Evolutionary conservation across 805 yeast species (phyloP).

Genomic region (Maudiozyma serrabonitensis): DNA sequence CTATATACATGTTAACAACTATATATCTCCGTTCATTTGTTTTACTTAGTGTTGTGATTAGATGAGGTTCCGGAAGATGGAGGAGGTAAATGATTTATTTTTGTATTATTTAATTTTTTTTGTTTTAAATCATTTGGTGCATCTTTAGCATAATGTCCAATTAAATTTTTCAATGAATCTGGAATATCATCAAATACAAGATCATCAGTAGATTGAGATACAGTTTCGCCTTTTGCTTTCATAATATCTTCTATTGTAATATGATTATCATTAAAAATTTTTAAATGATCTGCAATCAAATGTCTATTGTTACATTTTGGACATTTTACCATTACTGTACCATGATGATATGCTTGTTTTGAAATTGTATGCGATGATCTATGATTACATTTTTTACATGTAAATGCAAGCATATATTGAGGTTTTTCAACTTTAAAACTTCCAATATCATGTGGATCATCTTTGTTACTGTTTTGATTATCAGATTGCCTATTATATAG

Average conservation of each 20-base stretch:
- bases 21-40: too few species aligned
- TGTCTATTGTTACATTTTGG: conserved; percentile 87
- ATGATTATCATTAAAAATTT: conserved; percentile 66
- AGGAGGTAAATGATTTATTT: conserved; percentile 12
- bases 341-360: conserved; percentile 80
- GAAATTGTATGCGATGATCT: conserved; percentile 86
- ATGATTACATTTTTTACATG: conserved; percentile 78
- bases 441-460: conserved; percentile 2
- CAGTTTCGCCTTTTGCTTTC: conserved; percentile 64
- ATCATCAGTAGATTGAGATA: conserved; percentile 56
- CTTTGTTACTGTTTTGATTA: background rate
- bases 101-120: conserved; percentile 13
- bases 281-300: conserved; percentile 79
- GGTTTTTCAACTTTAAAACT: conserved; percentile 59
- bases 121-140: conserved; percentile 39
- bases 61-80: background rate
- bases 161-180: conserved; percentile 22
- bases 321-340: conserved; percentile 83
- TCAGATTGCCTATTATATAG: background rate
- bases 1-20: too few species aligned
- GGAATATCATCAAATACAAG: conserved; percentile 40
- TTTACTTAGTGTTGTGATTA: background rate
- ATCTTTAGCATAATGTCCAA: conserved; percentile 63
- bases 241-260: conserved; percentile 75
- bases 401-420: conserved; percentile 77